These are phyloP conservation scores for Dichotomocladium elegans DNA, from an alignment of 371 early-diverging fungal species.

Conservation along the genomic window DNA sequence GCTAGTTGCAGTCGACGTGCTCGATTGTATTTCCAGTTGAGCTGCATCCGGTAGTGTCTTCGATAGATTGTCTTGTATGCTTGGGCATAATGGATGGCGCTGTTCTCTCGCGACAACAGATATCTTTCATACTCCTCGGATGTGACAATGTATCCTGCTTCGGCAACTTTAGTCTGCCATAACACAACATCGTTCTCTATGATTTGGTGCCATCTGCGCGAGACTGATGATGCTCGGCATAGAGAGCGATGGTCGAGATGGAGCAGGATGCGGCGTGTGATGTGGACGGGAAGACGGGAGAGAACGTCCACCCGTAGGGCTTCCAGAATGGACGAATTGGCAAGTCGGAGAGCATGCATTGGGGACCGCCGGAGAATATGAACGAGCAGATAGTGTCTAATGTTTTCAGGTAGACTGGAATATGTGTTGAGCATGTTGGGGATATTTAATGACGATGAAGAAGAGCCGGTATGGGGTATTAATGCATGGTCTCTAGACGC, in stretches of 20 bases:
- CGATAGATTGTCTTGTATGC: conserved; percentile 58
- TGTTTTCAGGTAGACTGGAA: conserved; percentile 4
- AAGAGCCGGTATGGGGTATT: background rate
- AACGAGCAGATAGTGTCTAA: conserved; percentile 11
- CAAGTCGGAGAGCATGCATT: conserved; percentile 74
- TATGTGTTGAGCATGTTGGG: conserved; percentile 12
- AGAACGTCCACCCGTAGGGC: conserved; percentile 85
- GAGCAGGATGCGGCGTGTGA: conserved; percentile 70
- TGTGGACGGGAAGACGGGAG: conserved; percentile 74
- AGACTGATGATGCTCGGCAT: conserved; percentile 75
- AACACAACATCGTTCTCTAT: conserved; percentile 70
- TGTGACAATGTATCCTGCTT: conserved; percentile 4
- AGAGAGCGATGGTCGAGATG: conserved; percentile 77
- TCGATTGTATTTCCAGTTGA: conserved; percentile 79
- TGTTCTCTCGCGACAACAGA: too few species aligned
- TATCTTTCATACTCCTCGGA: background rate
- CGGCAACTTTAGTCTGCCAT: conserved; percentile 29
- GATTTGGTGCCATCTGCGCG: conserved; percentile 66
- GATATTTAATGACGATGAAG: background rate
- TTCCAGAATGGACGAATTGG: conserved; percentile 70
- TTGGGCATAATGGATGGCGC: background rate
- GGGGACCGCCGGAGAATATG: conserved; percentile 34
- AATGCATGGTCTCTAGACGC: background rate
- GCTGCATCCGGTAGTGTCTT: conserved; percentile 67
- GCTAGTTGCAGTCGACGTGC: conserved; percentile 71